Evolutionary conservation across 192 early-diverging fungal genomes (phyloP), one percentile per base, ranked within the genome.

Genomic region (Pilaira anomala): DNA sequence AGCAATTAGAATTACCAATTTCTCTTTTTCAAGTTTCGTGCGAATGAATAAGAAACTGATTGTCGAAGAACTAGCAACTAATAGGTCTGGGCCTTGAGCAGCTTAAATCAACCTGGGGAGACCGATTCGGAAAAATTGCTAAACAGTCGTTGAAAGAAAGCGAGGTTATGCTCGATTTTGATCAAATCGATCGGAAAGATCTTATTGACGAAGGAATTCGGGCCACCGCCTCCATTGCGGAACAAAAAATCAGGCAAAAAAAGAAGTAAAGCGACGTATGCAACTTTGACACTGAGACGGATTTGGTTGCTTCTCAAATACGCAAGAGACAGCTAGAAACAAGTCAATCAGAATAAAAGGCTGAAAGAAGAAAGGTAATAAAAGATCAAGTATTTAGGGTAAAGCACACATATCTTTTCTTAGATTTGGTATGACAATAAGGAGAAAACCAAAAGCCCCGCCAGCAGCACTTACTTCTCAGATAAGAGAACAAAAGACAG

Each of bases 311-410:
- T 45, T 3, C 3, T 45, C 42, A 45, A 45, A 45, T 45, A 45
- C 3, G 42, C 42, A 45, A 45, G 42, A 45, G 42, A 12, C 42
- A 45, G 42, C 42, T 45, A 45, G 3, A 45, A 45, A 45, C 42
- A 45, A 45, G 42, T 45, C 42, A 45, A 45, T 45, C 42, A 45
- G 42, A 45, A 45, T 12, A 40, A 40, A 40, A 40, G 39, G 39
- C 39, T 40, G 39, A 40, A 5, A 33, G 30, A 45, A 45, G 12
- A 45, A 45, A 45, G 3, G 12, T 45, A 45, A 45, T 45, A 45
- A 45, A 45, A 13, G 42, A 45, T 45, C n/a, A 45, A 45, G 42
- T 16, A 45, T 45, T 45, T n/a, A 45, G 42, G 42, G 42, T 45
- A 45, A 45, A 45, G n/a, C 42, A 45, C 42, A 7, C 42, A 40